These are phyloP conservation scores for Boletales sp. DNA, from an alignment of 768 basidiomycete species.

Conservation along the genomic window DNA sequence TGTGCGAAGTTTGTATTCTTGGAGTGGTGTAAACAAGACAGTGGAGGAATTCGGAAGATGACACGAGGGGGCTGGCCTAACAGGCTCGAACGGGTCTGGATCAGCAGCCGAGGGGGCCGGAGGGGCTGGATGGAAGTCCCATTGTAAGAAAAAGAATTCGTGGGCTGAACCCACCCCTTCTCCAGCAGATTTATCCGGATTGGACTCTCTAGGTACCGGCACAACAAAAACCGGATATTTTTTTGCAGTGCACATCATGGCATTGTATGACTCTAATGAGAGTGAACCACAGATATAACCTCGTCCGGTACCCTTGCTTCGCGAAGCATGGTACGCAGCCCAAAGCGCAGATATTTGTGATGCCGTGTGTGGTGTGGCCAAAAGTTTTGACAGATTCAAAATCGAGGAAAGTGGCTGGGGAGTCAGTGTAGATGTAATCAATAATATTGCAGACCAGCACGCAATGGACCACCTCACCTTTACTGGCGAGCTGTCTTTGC, in stretches of 20 bases:
- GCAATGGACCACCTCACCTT: constrained; percentile 40
- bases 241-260: constrained; percentile 60
- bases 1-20: constrained; percentile 85
- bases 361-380: constrained; percentile 64
- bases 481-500: constrained; percentile 67
- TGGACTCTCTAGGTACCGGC: constrained; percentile 62
- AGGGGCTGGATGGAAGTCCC: constrained; percentile 80
- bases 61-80: constrained; percentile 14
- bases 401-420: constrained; percentile 75
- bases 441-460: not conserved
- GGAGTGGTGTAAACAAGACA: constrained; percentile 87
- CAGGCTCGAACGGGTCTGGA: constrained; percentile 42
- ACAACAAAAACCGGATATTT: constrained; percentile 79
- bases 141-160: constrained; percentile 87
- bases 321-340: constrained; percentile 84
- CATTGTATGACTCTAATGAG: constrained; percentile 65
- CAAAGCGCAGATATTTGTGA: constrained; percentile 80
- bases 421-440: not conserved
- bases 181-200: constrained; percentile 22
- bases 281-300: constrained; percentile 85
- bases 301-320: constrained; percentile 75
- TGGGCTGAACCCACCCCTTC: constrained; percentile 43
- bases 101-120: constrained; percentile 47
- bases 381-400: constrained; percentile 69
- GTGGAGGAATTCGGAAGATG: constrained; percentile 61